Conservation (phyloP, 2,329 filamentous ascomycete species). For the Ophiostoma australiae region DNA sequence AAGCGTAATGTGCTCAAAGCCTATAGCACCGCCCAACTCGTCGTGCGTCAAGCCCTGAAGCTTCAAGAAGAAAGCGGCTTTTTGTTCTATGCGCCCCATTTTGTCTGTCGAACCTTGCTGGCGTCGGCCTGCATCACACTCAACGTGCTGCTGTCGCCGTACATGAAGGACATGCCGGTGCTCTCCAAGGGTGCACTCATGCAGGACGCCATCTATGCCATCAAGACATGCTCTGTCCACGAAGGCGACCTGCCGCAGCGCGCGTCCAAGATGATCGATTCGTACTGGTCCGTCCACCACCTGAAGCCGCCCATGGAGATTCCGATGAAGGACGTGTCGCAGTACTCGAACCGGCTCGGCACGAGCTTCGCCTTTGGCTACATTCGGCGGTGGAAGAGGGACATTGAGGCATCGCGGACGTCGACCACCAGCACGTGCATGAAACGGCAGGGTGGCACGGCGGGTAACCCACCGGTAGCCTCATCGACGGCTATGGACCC, state of each 20-base stretch:
- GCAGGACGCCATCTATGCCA: constrained; percentile 35
- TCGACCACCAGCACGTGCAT: constrained; percentile 27
- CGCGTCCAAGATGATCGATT: constrained; percentile 44
- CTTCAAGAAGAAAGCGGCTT: constrained; percentile 41
- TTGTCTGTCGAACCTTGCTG: constrained; percentile 45
- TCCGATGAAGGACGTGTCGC: constrained; percentile 36
- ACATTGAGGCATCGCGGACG: constrained; percentile 39
- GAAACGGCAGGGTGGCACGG: constrained; percentile 16
- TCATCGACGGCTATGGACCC: constrained; percentile 23
- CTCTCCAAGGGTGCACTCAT: constrained; percentile 32
- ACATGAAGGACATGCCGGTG: constrained; percentile 34
- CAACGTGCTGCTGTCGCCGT: constrained; percentile 44
- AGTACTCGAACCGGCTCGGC: constrained; percentile 44
- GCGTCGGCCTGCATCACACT: constrained; percentile 45
- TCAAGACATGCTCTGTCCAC: constrained; percentile 43
- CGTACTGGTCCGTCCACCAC: constrained; percentile 43
- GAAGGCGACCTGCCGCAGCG: constrained; percentile 48
- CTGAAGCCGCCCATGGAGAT: constrained; percentile 39
- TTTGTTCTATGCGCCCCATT: constrained; percentile 47
- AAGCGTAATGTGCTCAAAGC: constrained; percentile 44
- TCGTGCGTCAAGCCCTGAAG: constrained; percentile 41
- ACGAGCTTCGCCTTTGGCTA: constrained; percentile 49
- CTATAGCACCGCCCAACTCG: constrained; percentile 45
- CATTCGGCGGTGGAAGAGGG: constrained; percentile 43
- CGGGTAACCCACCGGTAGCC: background rate